Evolutionary conservation across 495 filamentous ascomycete species (phyloP), one percentile per base, ranked within the genome.

Genomic region (Aspergillus funiculosus): DNA sequence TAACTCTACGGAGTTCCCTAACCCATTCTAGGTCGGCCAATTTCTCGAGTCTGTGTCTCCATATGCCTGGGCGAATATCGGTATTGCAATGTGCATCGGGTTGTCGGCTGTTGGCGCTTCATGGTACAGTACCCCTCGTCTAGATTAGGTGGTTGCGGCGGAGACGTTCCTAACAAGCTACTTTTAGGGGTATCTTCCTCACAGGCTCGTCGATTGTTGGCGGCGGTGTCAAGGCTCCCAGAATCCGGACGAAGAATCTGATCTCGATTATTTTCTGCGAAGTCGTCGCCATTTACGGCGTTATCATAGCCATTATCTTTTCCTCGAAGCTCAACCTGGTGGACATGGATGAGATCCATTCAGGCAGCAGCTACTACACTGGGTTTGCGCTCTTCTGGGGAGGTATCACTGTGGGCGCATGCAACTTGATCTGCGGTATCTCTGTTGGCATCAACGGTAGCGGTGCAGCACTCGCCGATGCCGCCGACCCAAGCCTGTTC

Each of bases 221-320:
- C 48, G 94, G 86, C 50, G 94, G 94, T 69, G 94, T 99, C 62
- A 86, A 83, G 57, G 92, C 94, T 20, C 94, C 92, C 14, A 81
- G 92, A 53, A 97, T 99, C 63, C 85, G 91, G 55, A 99, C 94
- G 41, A 99, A 99, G 80, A 99, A 97, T 71, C 66, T 99, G 48
- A 95, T 99, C 61, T 97, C 94, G 54, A 97, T 99, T 72, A 96
- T 99, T 72, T 99, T 99, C 77, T 99, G 94, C 72, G 94, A 99
- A 70, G 94, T 97, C 53, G 94, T 99, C 51, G 94, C 94, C 59
- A 99, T 99, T 64, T 99, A 99, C 75, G 94, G 94, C 57, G 89
- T 99, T 57, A 99, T 99, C 69, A 97, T 97, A 87, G 83, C 91
- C 50, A 99, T 99, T 63, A 82, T 99, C 34, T 96, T 95, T 73